phyloP scores from a whole-genome alignment of 2,329 filamentous ascomycete species.

The Scedosporium apiospermum region DNA sequence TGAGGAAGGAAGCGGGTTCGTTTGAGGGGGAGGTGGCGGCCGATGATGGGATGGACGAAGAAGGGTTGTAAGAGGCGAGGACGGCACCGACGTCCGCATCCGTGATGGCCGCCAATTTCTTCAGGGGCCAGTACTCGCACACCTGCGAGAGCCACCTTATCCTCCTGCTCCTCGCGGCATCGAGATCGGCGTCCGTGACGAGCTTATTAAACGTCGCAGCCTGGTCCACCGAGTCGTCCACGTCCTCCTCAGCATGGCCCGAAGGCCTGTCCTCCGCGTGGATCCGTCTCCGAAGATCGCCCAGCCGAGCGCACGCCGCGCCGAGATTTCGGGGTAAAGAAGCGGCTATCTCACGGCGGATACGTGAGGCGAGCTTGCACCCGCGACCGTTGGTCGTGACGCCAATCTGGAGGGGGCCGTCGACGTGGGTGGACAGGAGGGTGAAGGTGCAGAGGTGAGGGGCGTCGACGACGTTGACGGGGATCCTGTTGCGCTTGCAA shows the following conservation, averaged over 20 bases:
- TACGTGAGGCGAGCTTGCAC: constrained; percentile 84
- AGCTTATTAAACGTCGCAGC: constrained; percentile 76
- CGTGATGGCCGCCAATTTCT: constrained; percentile 66
- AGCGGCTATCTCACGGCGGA: constrained; percentile 79
- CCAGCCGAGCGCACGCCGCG: constrained; percentile 65
- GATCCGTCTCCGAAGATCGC: constrained; percentile 59
- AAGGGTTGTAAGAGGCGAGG: constrained; percentile 50
- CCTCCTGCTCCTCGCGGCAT: constrained; percentile 66
- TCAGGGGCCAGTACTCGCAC: constrained; percentile 96
- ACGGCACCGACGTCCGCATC: constrained; percentile 71
- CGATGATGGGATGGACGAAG: constrained; percentile 13
- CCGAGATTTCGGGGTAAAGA: constrained; percentile 70
- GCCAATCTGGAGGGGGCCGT: constrained; percentile 88
- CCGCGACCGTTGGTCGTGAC: constrained; percentile 92
- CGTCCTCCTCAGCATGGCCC: constrained; percentile 20
- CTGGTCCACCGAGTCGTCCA: constrained; percentile 62
- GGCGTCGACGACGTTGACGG: constrained; percentile 85
- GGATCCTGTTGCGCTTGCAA: constrained; percentile 74
- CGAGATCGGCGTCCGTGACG: constrained; percentile 62
- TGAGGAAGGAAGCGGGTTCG: background rate
- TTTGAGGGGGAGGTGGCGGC: background rate
- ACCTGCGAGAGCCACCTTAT: constrained; percentile 93
- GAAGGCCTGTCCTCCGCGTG: constrained; percentile 57
- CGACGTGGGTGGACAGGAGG: constrained; percentile 77
- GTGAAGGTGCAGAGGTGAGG: constrained; percentile 83